These are phyloP conservation scores for Komagataella populi DNA, from an alignment of 805 yeast genomes.

Conservation along the genomic window DNA sequence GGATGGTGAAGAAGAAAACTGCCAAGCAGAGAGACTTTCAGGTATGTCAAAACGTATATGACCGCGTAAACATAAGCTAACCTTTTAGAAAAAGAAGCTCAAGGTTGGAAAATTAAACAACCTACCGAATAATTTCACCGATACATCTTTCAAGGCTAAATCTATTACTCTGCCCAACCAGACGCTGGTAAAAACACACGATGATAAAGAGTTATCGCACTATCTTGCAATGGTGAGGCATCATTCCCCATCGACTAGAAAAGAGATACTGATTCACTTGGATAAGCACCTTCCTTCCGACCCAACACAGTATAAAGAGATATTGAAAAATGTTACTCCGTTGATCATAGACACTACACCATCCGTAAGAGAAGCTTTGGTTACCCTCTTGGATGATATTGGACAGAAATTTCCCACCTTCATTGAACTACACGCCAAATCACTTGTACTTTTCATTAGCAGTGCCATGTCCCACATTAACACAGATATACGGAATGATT, in stretches of 20 bases:
- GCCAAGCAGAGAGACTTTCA: slow-evolving; percentile 64
- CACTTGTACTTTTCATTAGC: slow-evolving; percentile 59
- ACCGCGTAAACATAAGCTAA: background rate
- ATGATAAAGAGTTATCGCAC: slow-evolving; percentile 37
- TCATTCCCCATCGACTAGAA: slow-evolving; percentile 56
- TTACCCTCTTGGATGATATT: slow-evolving; percentile 31
- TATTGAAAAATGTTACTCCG: slow-evolving; percentile 46
- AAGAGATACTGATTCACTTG: slow-evolving; percentile 49
- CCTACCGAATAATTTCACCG: slow-evolving; percentile 65
- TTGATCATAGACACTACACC: slow-evolving; percentile 53
- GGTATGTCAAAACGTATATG: slow-evolving; percentile 10
- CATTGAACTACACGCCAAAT: slow-evolving; percentile 44
- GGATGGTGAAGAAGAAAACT: slow-evolving; percentile 38
- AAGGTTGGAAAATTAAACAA: slow-evolving; percentile 78
- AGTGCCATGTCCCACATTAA: slow-evolving; percentile 91
- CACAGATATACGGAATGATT: slow-evolving; percentile 61
- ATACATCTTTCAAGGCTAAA: slow-evolving; percentile 72
- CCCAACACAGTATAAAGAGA: slow-evolving; percentile 39
- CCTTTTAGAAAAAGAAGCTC: slow-evolving; percentile 48
- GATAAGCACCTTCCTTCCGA: slow-evolving; percentile 37
- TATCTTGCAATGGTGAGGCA: slow-evolving; percentile 62
- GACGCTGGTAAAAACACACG: slow-evolving; percentile 9
- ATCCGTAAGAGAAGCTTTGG: slow-evolving; percentile 47
- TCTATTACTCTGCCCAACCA: slow-evolving; percentile 28
- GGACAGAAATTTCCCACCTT: slow-evolving; percentile 38